phyloP scores from a whole-genome alignment of 2,329 filamentous ascomycete species.

The Beauveria varroae region DNA sequence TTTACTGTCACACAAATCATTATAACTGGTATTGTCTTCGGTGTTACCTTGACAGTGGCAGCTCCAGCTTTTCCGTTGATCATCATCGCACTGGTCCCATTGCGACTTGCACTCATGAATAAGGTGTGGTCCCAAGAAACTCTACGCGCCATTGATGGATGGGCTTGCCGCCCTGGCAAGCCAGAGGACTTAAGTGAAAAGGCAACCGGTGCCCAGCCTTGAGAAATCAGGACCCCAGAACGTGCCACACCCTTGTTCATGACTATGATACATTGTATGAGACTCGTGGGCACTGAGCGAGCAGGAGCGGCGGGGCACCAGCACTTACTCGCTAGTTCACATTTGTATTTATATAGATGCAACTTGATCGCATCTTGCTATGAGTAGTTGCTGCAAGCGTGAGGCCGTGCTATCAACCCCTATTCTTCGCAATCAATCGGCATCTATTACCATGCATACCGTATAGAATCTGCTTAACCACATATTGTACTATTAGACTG shows the following conservation, averaged over 20 bases:
- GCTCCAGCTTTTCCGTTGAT: conserved; percentile 57
- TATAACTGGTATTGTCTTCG: conserved; percentile 53
- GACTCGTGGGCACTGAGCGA: not conserved
- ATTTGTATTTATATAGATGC: not conserved
- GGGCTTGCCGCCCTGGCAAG: conserved; percentile 44
- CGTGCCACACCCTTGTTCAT: not conserved
- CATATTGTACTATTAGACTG: not conserved
- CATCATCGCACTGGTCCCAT: conserved; percentile 56
- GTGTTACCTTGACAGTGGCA: conserved; percentile 53
- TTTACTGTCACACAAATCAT: conserved; percentile 53
- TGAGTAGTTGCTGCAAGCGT: conserved; percentile 2
- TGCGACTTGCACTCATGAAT: conserved; percentile 54
- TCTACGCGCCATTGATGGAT: conserved; percentile 37
- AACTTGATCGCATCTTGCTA: conserved; percentile 7
- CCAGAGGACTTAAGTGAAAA: conserved; percentile 37
- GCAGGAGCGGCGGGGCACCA: not conserved
- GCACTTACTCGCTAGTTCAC: not conserved
- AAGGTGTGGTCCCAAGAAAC: conserved; percentile 51
- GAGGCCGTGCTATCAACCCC: not conserved
- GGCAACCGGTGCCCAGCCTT: not conserved
- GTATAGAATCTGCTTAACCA: not conserved
- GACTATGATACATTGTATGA: not conserved
- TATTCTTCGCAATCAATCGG: not conserved
- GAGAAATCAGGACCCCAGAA: conserved; percentile 4
- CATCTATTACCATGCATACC: not conserved